Base-by-base conservation (phyloP, 331 rosid genomes). In the Rosa hybrid region DNA sequence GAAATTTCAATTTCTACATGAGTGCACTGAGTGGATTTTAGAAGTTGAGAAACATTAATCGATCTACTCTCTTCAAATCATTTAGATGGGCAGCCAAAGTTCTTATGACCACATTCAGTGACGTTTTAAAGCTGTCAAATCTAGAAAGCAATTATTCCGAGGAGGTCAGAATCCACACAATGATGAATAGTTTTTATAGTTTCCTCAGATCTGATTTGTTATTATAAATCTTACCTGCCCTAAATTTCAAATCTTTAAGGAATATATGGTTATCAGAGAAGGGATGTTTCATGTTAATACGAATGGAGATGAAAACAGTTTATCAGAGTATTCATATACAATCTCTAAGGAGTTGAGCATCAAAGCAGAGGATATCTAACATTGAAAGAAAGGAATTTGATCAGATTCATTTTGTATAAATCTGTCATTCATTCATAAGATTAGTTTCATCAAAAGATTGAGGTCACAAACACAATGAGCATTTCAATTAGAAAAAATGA, bases 1-100 rank as follows among this genome's bases (percentile, higher is more conserved):
- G 85, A 93, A 93, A 72, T 95, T 95, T 76, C 93, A 84, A 81
- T 93, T 95, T 68, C 93, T 95, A 77, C 87, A 88, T 75, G 96
- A 93, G 81, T 85, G 90, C 74, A 91, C 91, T 46, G 84, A 95
- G 45, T 93, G 98, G 99, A 87, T 90, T 76, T 88, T 93, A 82
- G 88, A 92, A 86, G 76, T 68, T 63, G 83, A 45, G 68, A 72
- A 74, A 60, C 44, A 21, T 59, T 74, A 18, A 27, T 27, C 30
- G 30, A 49, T 50, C 27, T 48, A 12, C 41, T 14, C 50, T 68
- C 60, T 27, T 27, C 51, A 10, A 6, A 16, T 73, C 68, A 44
- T 21, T 30, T 56, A 56, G 39, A 7, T 21, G 64, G 30, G 27
- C 50, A 25, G n/a, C 54, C 69, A 41, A 39, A 9, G 17, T n/a